Conservation (phyloP, 1,284 basidiomycete genomes). For the Volvariella volvacea region DNA sequence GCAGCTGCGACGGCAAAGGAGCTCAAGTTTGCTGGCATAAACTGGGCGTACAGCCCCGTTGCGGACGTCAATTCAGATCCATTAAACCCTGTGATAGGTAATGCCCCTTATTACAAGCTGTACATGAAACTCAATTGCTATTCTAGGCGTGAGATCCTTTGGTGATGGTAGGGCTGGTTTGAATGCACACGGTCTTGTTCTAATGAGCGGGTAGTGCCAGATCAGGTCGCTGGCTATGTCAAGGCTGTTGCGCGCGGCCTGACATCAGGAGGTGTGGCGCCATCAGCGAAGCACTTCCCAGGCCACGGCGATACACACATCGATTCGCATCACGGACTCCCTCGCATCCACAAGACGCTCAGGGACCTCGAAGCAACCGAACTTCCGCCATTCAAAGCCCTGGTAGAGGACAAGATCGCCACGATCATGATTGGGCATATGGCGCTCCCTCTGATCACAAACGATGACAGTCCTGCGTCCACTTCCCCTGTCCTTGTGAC, state of each 20-base stretch:
- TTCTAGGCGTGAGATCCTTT: slow-evolving; percentile 58
- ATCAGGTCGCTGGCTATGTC: slow-evolving; percentile 41
- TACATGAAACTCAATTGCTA: not conserved
- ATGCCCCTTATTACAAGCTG: slow-evolving; percentile 9
- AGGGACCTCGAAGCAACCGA: slow-evolving; percentile 37
- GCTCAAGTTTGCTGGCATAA: slow-evolving; percentile 54
- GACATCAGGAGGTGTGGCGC: slow-evolving; percentile 41
- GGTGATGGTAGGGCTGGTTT: slow-evolving; percentile 45
- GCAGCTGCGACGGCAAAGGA: slow-evolving; percentile 46
- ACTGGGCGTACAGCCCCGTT: slow-evolving; percentile 66
- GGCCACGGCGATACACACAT: slow-evolving; percentile 68
- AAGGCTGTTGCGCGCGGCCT: slow-evolving; percentile 43
- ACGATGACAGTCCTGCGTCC: slow-evolving; percentile 48
- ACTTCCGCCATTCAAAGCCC: slow-evolving; percentile 48
- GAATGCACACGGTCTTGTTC: not conserved
- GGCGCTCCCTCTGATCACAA: slow-evolving; percentile 52
- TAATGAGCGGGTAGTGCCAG: slow-evolving; percentile 35
- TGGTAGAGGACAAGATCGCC: slow-evolving; percentile 35
- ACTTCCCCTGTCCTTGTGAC: slow-evolving; percentile 47
- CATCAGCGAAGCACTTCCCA: slow-evolving; percentile 64
- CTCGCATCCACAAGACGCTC: slow-evolving; percentile 46
- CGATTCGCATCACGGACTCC: slow-evolving; percentile 65
- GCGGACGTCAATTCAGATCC: slow-evolving; percentile 65
- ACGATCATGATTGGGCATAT: slow-evolving; percentile 70
- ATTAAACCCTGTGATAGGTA: slow-evolving; percentile 65